These are phyloP conservation scores for Lichenothelia convexa DNA, from an alignment of 495 filamentous ascomycete genomes.

Conservation along the genomic window DNA sequence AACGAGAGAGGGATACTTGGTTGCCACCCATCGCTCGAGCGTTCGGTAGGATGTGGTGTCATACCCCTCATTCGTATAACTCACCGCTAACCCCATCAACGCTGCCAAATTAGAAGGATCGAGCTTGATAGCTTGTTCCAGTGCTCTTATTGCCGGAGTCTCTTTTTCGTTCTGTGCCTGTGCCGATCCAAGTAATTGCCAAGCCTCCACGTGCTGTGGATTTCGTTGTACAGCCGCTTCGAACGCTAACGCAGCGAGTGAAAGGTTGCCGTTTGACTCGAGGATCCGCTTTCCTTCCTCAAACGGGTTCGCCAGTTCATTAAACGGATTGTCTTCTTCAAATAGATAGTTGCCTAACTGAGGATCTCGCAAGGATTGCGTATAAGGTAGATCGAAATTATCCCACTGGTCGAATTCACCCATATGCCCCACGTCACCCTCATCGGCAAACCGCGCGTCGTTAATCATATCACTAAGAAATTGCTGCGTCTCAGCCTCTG, in stretches of 20 bases:
- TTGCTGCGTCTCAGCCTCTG: slow-evolving; percentile 60
- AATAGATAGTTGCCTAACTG: slow-evolving; percentile 80
- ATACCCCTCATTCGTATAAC: slow-evolving; percentile 99
- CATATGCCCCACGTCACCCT: slow-evolving; percentile 38
- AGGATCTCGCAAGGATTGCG: slow-evolving; percentile 42
- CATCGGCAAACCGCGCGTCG: slow-evolving; percentile 38
- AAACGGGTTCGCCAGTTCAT: slow-evolving; percentile 58
- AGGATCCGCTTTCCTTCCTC: slow-evolving; percentile 82
- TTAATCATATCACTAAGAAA: slow-evolving; percentile 45
- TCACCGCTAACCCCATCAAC: slow-evolving; percentile 87
- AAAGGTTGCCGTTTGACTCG: slow-evolving; percentile 80
- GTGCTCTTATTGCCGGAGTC: slow-evolving; percentile 86
- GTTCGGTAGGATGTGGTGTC: slow-evolving; percentile 92
- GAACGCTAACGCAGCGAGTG: slow-evolving; percentile 87
- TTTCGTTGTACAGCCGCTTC: slow-evolving; percentile 89
- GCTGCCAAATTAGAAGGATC: slow-evolving; percentile 75
- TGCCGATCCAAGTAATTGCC: slow-evolving; percentile 74
- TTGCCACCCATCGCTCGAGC: slow-evolving; percentile 84
- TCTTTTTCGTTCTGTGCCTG: slow-evolving; percentile 99
- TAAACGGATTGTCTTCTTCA: slow-evolving; percentile 81
- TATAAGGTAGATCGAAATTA: slow-evolving; percentile 45
- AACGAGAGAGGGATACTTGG: slow-evolving; percentile 76
- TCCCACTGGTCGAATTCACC: slow-evolving; percentile 55
- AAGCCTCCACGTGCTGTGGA: slow-evolving; percentile 71
- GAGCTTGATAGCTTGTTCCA: slow-evolving; percentile 78